These are phyloP conservation scores for Xylaria sp. DNA, from an alignment of 2,329 filamentous ascomycete species.

Conservation along the genomic window DNA sequence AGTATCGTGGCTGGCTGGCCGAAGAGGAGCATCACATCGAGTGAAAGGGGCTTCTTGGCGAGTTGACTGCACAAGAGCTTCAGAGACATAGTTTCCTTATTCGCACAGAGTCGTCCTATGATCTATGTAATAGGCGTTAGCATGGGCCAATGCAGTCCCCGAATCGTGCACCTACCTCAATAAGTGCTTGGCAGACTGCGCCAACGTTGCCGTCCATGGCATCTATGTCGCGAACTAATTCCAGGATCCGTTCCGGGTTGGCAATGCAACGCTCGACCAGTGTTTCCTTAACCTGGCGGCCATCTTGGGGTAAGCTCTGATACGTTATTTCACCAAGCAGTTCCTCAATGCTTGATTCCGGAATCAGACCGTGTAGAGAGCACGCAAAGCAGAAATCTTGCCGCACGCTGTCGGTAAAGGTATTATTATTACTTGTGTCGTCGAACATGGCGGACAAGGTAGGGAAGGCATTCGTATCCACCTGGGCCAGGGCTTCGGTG, in stretches of 20 bases:
- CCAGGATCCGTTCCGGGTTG: slow-evolving; percentile 69
- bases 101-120: slow-evolving; percentile 62
- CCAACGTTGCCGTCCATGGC: slow-evolving; percentile 89
- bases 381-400: slow-evolving; percentile 86
- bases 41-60: slow-evolving; percentile 63
- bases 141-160: not conserved
- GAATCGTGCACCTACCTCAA: slow-evolving; percentile 49
- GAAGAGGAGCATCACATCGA: slow-evolving; percentile 74
- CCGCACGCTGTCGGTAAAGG: slow-evolving; percentile 53
- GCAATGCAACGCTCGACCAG: slow-evolving; percentile 72
- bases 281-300: slow-evolving; percentile 70
- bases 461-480: slow-evolving; percentile 71
- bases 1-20: slow-evolving; percentile 65
- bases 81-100: slow-evolving; percentile 74
- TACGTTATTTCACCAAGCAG: slow-evolving; percentile 81
- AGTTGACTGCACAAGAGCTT: slow-evolving; percentile 68
- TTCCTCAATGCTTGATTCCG: slow-evolving; percentile 68
- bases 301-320: slow-evolving; percentile 67
- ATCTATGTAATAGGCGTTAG: slow-evolving; percentile 40
- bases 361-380: slow-evolving; percentile 78
- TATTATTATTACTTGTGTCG: slow-evolving; percentile 52
- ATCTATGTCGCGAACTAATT: slow-evolving; percentile 75
- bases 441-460: slow-evolving; percentile 56
- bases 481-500: slow-evolving; percentile 68
- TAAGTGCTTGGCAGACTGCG: slow-evolving; percentile 72